Evolutionary conservation across 306 rosid genomes (phyloP).

Genomic region (Pterocarpus santalinus): DNA sequence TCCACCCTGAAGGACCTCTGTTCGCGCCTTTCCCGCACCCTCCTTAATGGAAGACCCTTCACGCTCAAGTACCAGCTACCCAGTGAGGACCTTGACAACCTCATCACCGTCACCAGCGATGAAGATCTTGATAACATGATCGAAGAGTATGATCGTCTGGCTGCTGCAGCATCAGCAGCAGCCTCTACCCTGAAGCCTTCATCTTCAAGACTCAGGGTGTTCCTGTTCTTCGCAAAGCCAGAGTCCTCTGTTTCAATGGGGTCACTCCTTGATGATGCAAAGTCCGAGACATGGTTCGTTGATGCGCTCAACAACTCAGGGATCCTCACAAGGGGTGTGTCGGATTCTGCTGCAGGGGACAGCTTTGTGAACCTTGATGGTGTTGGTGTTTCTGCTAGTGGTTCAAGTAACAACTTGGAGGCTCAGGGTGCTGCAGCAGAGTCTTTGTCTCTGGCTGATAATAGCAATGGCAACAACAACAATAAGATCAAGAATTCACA

Average conservation of each 20-base stretch:
- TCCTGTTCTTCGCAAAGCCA: constrained; percentile 77
- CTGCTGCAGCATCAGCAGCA: constrained; percentile 9
- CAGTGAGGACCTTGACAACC: constrained; percentile 79
- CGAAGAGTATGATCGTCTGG: constrained; percentile 80
- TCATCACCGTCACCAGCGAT: constrained; percentile 77
- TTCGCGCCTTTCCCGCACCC: constrained; percentile 68
- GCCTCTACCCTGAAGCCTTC: constrained; percentile 60
- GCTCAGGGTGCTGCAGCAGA: constrained; percentile 48
- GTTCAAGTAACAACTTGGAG: constrained; percentile 74
- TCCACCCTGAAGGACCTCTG: constrained; percentile 73
- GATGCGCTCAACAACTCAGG: constrained; percentile 87
- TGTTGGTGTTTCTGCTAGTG: constrained; percentile 54
- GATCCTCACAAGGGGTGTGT: constrained; percentile 56
- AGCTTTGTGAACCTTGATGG: constrained; percentile 65
- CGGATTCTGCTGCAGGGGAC: constrained; percentile 73
- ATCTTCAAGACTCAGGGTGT: constrained; percentile 76
- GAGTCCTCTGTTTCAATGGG: constrained; percentile 88
- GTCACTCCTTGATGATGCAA: constrained; percentile 76
- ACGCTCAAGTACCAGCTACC: constrained; percentile 90
- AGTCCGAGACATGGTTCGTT: constrained; percentile 95
- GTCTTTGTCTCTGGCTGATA: constrained; percentile 44
- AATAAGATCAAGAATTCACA: constrained; percentile 58
- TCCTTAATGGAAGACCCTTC: constrained; percentile 83
- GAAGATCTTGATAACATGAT: constrained; percentile 97
- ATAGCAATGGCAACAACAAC: background rate